Evolutionary conservation across 1,284 basidiomycete genomes (phyloP).

Genomic region (Ceratorhiza oryzae-sativae): DNA sequence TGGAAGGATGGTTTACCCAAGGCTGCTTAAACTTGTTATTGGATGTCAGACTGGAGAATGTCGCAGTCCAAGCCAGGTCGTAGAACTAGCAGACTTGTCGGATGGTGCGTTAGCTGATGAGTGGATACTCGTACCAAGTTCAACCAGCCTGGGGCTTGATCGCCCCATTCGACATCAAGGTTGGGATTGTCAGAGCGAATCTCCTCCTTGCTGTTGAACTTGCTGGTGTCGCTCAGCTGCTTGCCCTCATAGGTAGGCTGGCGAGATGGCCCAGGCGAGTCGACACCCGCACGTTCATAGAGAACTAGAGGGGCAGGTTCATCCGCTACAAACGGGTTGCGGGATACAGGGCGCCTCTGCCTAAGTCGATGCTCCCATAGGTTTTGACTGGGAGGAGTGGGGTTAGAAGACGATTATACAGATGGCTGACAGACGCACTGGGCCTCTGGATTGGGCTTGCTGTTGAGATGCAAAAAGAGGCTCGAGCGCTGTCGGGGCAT

Average conservation of each 20-base stretch:
- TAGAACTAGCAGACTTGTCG: constrained; percentile 17
- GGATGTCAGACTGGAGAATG: constrained; percentile 31
- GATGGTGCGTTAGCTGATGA: background rate
- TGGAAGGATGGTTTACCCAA: no score
- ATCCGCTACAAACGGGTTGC: constrained; percentile 20
- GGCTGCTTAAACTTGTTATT: constrained; percentile 37
- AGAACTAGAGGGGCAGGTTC: background rate
- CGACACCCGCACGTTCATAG: background rate
- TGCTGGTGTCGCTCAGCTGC: background rate
- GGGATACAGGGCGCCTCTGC: constrained; percentile 27
- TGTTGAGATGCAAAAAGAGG: constrained; percentile 11
- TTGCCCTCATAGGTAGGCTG: background rate
- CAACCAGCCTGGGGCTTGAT: constrained; percentile 33
- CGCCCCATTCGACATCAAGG: constrained; percentile 29
- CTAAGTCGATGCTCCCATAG: constrained; percentile 32
- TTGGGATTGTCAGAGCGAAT: background rate
- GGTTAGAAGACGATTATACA: no score
- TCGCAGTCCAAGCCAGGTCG: constrained; percentile 30
- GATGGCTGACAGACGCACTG: background rate
- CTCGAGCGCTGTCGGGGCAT: constrained; percentile 17
- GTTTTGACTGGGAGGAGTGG: background rate
- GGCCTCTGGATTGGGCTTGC: constrained; percentile 15
- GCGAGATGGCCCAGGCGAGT: background rate
- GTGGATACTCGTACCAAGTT: constrained; percentile 15
- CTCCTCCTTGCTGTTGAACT: background rate